A percentile compares a stretch with the other conserved stretches of the same genome.
These are phyloP conservation scores for Thelonectria olida DNA, from an alignment of 2,329 filamentous ascomycete genomes.

Conservation along the genomic window DNA sequence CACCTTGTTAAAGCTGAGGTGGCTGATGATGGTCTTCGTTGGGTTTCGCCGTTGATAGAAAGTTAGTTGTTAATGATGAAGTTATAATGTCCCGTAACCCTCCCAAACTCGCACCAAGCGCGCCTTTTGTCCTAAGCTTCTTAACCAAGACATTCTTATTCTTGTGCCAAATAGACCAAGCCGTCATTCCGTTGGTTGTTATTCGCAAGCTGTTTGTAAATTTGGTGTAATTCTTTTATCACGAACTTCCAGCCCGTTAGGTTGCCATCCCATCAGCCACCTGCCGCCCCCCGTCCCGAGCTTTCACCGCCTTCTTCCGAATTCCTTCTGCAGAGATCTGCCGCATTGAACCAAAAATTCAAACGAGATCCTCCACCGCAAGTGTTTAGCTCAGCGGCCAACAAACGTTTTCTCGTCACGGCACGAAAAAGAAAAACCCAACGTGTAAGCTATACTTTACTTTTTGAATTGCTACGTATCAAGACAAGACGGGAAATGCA, in stretches of 20 bases:
- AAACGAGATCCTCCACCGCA: conserved; percentile 32
- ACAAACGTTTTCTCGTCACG: conserved; percentile 6
- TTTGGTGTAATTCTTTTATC: no score
- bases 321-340: conserved; percentile 36
- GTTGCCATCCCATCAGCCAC: conserved; percentile 24
- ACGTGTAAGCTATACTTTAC: conserved; percentile 12
- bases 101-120: conserved; percentile 25
- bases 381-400: no score
- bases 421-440: neutral
- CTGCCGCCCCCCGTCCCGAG: conserved; percentile 31
- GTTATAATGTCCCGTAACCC: conserved; percentile 23
- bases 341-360: conserved; percentile 35
- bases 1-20: no score
- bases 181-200: conserved; percentile 21
- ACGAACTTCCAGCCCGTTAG: conserved; percentile 17
- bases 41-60: no score
- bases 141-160: conserved; percentile 34
- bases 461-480: neutral
- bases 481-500: neutral
- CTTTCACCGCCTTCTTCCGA: conserved; percentile 32
- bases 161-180: no score
- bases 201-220: no score
- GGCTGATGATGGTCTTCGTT: no score
- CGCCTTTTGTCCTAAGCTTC: conserved; percentile 38
- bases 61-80: conserved; percentile 28